Conservation (phyloP, 2,329 filamentous ascomycete genomes). For the Pezizomycotina sp. region DNA sequence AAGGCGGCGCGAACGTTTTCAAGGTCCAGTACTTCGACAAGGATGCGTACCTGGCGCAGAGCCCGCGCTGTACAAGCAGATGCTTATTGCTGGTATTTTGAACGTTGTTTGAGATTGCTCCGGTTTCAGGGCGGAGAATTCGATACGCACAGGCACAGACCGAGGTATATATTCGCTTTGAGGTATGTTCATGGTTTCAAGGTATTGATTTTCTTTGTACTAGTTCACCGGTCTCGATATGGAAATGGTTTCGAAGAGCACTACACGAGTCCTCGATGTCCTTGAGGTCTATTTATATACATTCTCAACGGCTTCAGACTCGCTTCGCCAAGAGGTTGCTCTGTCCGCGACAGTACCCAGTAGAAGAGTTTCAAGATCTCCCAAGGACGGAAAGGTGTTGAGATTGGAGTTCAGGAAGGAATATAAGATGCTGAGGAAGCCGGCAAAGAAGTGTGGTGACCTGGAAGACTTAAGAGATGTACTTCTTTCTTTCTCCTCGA, state of each 20-base stretch:
- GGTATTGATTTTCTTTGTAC: not conserved
- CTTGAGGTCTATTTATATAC: constrained; percentile 59
- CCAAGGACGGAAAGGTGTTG: constrained; percentile 50
- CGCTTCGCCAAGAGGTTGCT: constrained; percentile 54
- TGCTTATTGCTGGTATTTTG: constrained; percentile 62
- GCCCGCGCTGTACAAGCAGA: constrained; percentile 74
- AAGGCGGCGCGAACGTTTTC: constrained; percentile 88
- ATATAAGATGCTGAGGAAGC: constrained; percentile 62
- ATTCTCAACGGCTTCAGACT: constrained; percentile 60
- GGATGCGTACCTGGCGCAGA: constrained; percentile 63
- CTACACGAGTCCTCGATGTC: constrained; percentile 59
- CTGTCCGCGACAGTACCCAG: constrained; percentile 60
- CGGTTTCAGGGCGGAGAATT: constrained; percentile 72
- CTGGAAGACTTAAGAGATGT: constrained; percentile 53
- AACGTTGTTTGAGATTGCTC: constrained; percentile 66
- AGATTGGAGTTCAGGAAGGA: constrained; percentile 63
- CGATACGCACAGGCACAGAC: constrained; percentile 71
- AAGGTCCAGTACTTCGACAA: constrained; percentile 76
- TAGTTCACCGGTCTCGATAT: constrained; percentile 74
- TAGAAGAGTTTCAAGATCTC: constrained; percentile 61
- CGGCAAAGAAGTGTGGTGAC: constrained; percentile 57
- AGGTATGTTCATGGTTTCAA: not conserved
- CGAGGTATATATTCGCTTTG: constrained; percentile 35
- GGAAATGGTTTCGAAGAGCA: constrained; percentile 69
- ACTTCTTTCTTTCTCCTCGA: no score